Evolutionary conservation across 495 filamentous ascomycete species (phyloP), one percentile per base, ranked within the genome.

Genomic region (Talaromyces borbonicus): DNA sequence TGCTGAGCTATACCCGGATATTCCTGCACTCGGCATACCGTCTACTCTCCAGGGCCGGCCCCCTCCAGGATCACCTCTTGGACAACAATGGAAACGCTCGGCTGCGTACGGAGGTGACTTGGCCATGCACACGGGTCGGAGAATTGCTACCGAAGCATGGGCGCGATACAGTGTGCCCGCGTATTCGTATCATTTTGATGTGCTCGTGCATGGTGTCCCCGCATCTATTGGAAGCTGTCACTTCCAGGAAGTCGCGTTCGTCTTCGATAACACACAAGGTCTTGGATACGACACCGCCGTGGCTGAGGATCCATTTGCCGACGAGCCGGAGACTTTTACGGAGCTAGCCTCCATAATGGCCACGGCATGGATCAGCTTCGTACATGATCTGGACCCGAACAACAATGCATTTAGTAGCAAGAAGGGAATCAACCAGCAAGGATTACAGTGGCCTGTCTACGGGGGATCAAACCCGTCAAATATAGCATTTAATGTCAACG

Each of bases 41-140:
- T 20, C 46, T 41, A 48, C 46, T 6, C 33, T 31, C 8, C 18
- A 48, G 14, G 29, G 38, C 56, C 63, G 22, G 23, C 56, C 29
- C 42, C 39, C 35, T 37, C 52, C 38, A 54, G 49, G 7, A 58
- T 58, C 8, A 52, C 60, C 46, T 12, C 48, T 62, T 38, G 73
- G 73, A 1, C 43, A 58, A 7, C 58, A 75, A 53, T 80, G 67
- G 63, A 69, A 74, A 12, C 73, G 78, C 16, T 66, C 66, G 6
- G 61, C 66, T 8, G 73, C 76, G 5, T 75, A 74, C 43, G 62
- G 65, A 6, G 77, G 75, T 4, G 78, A 82, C 56, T 52, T 66
- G 18, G 55, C 58, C 32, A 77, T 83, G 67, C 74, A 75, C 33
- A 74, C 73, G 1, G 69, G 71, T 22, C 71, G 66, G 11, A 55